Base-by-base conservation (phyloP, 1,284 basidiomycete species). In the Rhodotorula sp. region DNA sequence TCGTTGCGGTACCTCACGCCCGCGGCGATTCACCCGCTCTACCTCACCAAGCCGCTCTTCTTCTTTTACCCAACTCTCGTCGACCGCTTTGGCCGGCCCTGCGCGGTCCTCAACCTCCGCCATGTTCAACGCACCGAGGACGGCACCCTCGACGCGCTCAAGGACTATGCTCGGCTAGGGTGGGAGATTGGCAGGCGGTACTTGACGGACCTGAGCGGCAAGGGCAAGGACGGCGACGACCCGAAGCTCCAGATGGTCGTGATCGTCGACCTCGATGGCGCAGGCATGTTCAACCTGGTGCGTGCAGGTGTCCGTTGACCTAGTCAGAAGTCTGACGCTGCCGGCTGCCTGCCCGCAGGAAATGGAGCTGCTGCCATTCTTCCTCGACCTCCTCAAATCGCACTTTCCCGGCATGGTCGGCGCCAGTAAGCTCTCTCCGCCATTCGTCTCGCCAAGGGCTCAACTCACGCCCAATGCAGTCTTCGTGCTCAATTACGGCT, bases 401-500 rank as follows among this genome's bases (percentile, higher is more conserved):
- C 86, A 87, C 67, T 92, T 88, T 82, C 90, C 91, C 58, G 90
- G 90, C 63, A 86, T 91, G 86, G 82, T 92, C 55, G 90, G 87
- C 50, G 88, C 80, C 87, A 63, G 62, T 63, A 25, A n/a, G 39
- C 46, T 50, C 46, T 44, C 27, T 13, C 25, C 15, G 1, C 13
- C 27, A 17, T 19, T 6, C 3, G 9, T 41, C 17, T 15, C 13
- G 56, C 4, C 27, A 19, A 15, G 2, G 5, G 15, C 17, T 32
- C 1, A n/a, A 25, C 15, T 17, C 37, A 10, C 27, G 8, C 10
- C 1, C 27, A 13, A 1, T 27, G 22, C 53, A 63, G 90, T 90
- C 39, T 90, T 91, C 78, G 83, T 93, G 62, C 83, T 92, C 50
- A 92, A 94, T 81, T 91, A 90, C 79, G 89, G 89, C 17, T 94